Evolutionary conservation across 2,329 filamentous ascomycete species (phyloP).

Genomic region (Pseudogymnoascus sp.): DNA sequence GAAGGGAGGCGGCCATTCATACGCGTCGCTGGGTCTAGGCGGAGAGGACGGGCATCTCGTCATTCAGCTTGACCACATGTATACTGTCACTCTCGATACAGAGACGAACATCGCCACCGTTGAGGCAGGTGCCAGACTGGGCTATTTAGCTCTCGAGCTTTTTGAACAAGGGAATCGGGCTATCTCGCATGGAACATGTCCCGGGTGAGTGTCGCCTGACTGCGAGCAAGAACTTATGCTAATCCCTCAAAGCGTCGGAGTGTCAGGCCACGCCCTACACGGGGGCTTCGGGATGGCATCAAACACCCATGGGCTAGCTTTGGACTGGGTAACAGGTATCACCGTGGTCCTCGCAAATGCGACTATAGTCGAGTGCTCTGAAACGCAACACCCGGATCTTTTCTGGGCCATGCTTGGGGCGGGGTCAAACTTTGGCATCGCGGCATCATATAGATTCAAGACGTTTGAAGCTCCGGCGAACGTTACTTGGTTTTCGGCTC

Average conservation of each 20-base stretch:
- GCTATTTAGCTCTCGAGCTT: conserved; percentile 34
- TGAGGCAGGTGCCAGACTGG: conserved; percentile 36
- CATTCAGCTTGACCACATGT: conserved; percentile 34
- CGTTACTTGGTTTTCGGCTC: conserved; percentile 21
- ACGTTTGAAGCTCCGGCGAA: conserved; percentile 30
- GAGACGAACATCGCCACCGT: conserved; percentile 25
- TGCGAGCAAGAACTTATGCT: background rate
- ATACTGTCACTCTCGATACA: conserved; percentile 27
- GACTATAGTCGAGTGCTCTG: conserved; percentile 22
- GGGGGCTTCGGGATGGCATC: conserved; percentile 38
- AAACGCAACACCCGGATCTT: conserved; percentile 24
- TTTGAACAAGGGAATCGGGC: conserved; percentile 31
- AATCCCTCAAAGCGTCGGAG: conserved; percentile 30
- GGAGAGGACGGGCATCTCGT: conserved; percentile 35
- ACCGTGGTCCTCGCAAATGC: conserved; percentile 37
- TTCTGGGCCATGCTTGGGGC: conserved; percentile 31
- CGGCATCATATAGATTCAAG: conserved; percentile 25
- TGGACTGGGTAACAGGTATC: conserved; percentile 41
- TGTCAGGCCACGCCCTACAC: conserved; percentile 39
- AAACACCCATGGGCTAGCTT: conserved; percentile 41
- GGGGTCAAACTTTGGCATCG: conserved; percentile 30
- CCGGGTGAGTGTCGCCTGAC: conserved; percentile 20
- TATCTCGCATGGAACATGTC: conserved; percentile 38
- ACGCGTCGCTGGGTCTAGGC: conserved; percentile 39
- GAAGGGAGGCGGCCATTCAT: conserved; percentile 43